A percentile compares a stretch with the other conserved stretches of the same genome.
Conservation (phyloP, 306 rosid species). For the Vigna angularis region DNA sequence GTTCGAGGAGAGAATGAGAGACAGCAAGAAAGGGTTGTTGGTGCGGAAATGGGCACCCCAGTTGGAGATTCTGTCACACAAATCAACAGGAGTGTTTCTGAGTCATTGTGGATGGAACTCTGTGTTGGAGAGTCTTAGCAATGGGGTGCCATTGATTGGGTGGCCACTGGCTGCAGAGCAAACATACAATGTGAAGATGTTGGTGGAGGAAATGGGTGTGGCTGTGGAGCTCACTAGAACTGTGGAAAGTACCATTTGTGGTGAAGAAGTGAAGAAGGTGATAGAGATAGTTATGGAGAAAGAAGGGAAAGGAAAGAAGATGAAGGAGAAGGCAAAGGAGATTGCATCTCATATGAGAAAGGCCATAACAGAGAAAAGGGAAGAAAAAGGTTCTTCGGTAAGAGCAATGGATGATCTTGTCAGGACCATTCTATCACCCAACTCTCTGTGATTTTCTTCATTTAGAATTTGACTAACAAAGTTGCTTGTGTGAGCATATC, state of each 20-base stretch:
- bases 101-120: slow-evolving; percentile 97
- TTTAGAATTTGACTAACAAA: background rate
- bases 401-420: slow-evolving; percentile 56
- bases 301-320: slow-evolving; percentile 56
- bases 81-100: slow-evolving; percentile 62
- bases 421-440: slow-evolving; percentile 29
- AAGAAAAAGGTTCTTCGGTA: slow-evolving; percentile 48
- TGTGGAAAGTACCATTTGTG: slow-evolving; percentile 42
- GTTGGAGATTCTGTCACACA: slow-evolving; percentile 71
- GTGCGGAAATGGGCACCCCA: slow-evolving; percentile 84
- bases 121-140: slow-evolving; percentile 71
- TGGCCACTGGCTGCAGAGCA: slow-evolving; percentile 92
- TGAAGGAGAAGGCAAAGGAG: slow-evolving; percentile 55
- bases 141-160: slow-evolving; percentile 78
- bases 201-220: slow-evolving; percentile 77
- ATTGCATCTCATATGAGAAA: slow-evolving; percentile 47
- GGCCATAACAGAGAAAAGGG: slow-evolving; percentile 47
- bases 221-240: slow-evolving; percentile 60
- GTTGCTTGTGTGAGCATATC: background rate
- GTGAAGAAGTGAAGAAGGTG: slow-evolving; percentile 60
- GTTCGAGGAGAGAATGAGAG: slow-evolving; percentile 64
- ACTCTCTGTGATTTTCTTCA: slow-evolving; percentile 1
- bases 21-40: slow-evolving; percentile 55
- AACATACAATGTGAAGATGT: slow-evolving; percentile 73
- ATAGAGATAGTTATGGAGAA: slow-evolving; percentile 56